Conservation (phyloP, 495 filamentous ascomycete species). For the Xylaria venustula region DNA sequence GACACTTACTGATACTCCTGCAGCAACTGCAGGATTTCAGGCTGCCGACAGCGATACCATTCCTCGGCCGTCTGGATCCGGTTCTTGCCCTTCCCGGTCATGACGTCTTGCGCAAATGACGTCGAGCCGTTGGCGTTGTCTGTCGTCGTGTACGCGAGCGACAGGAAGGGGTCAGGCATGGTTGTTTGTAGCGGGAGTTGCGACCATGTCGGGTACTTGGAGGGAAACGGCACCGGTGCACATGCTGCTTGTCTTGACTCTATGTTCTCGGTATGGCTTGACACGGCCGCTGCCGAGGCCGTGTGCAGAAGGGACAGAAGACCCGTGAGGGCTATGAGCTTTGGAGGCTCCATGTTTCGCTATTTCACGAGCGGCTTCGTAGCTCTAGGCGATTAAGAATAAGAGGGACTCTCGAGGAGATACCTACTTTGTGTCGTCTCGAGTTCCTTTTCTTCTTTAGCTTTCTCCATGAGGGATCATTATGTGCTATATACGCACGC, state of each 20-base stretch:
- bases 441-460: too few species aligned
- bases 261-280: neutral
- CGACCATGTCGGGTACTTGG: conserved; percentile 36
- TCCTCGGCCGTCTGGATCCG: conserved; percentile 45
- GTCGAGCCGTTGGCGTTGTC: conserved; percentile 34
- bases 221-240: conserved; percentile 36
- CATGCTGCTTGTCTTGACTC: conserved; percentile 15
- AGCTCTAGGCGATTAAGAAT: too few species aligned
- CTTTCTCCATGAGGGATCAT: too few species aligned
- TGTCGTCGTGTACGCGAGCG: conserved; percentile 43
- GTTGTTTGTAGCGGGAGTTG: conserved; percentile 41
- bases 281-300: conserved; percentile 1
- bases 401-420: too few species aligned
- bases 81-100: conserved; percentile 38
- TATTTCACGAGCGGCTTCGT: too few species aligned
- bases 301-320: neutral
- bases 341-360: neutral
- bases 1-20: conserved; percentile 48
- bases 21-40: conserved; percentile 51
- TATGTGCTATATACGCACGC: too few species aligned
- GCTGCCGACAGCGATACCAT: conserved; percentile 53
- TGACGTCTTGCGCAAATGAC: conserved; percentile 36
- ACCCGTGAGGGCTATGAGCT: neutral
- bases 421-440: too few species aligned
- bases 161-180: conserved; percentile 50